These are phyloP conservation scores for Didymosphaeria variabile DNA, from an alignment of 2,329 filamentous ascomycete species.

Conservation along the genomic window DNA sequence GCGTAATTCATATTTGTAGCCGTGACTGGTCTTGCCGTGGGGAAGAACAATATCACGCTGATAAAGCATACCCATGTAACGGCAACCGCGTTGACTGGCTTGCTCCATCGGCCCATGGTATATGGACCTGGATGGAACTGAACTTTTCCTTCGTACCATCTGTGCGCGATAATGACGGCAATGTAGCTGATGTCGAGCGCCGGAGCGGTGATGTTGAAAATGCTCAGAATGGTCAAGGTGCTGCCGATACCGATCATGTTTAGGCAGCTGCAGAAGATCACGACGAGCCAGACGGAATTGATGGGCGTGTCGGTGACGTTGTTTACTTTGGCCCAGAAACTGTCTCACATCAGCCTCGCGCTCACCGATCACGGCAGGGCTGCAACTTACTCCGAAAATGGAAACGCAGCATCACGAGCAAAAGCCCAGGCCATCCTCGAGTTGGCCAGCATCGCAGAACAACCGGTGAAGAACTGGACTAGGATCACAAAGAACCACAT, in stretches of 20 bases:
- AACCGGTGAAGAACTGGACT: constrained; percentile 72
- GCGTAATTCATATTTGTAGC: constrained; percentile 60
- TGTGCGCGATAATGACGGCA: constrained; percentile 67
- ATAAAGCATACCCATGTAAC: constrained; percentile 71
- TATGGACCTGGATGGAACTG: constrained; percentile 67
- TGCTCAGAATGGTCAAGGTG: constrained; percentile 59
- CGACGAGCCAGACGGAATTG: constrained; percentile 71
- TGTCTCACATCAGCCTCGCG: constrained; percentile 40
- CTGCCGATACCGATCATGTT: constrained; percentile 63
- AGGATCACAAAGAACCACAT: constrained; percentile 72
- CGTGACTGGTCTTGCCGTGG: constrained; percentile 54
- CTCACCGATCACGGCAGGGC: constrained; percentile 13
- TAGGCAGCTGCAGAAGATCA: constrained; percentile 63
- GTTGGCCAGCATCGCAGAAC: constrained; percentile 70
- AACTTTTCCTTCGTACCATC: constrained; percentile 62
- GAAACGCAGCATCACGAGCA: constrained; percentile 67
- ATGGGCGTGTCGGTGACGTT: constrained; percentile 65
- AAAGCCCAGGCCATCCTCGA: constrained; percentile 71
- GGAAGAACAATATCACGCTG: constrained; percentile 66
- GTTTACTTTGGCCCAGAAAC: constrained; percentile 64
- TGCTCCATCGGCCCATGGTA: constrained; percentile 65
- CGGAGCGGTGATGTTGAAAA: constrained; percentile 59
- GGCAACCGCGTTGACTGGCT: constrained; percentile 64
- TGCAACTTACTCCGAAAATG: constrained; percentile 62
- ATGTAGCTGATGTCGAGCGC: constrained; percentile 65